Conservation (phyloP, 2,329 filamentous ascomycete genomes). For the Colletotrichum brevisporum region DNA sequence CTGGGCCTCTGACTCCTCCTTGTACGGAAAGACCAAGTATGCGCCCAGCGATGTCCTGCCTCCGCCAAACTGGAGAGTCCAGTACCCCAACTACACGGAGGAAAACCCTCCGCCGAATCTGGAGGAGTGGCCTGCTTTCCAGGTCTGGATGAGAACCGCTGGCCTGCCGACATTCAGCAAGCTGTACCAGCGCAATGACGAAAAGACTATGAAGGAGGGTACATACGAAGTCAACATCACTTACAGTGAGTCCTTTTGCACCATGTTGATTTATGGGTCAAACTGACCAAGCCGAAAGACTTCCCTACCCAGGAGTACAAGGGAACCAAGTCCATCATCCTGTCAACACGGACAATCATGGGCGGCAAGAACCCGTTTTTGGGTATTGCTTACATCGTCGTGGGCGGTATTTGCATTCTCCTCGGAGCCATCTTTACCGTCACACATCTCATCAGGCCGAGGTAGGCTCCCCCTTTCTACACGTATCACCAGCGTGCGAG, state of each 20-base stretch:
- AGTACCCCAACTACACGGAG: conserved; percentile 75
- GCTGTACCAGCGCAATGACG: conserved; percentile 87
- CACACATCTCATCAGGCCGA: conserved; percentile 91
- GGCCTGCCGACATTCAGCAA: conserved; percentile 96
- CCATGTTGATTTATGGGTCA: neutral
- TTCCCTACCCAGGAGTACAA: conserved; percentile 85
- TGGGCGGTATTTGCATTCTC: conserved; percentile 92
- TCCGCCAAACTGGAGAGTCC: conserved; percentile 86
- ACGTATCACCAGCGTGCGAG: conserved; percentile 14
- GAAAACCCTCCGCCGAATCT: conserved; percentile 79
- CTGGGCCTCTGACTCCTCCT: conserved; percentile 84
- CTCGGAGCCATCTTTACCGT: conserved; percentile 90
- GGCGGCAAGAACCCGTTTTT: conserved; percentile 96
- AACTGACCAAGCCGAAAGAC: conserved; percentile 63
- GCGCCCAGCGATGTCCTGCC: conserved; percentile 76
- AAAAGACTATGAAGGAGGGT: conserved; percentile 75
- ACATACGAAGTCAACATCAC: conserved; percentile 83
- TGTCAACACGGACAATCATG: conserved; percentile 92
- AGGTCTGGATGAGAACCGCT: conserved; percentile 99
- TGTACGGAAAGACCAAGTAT: conserved; percentile 83
- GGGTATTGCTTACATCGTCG: conserved; percentile 94
- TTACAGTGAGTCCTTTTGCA: conserved; percentile 74
- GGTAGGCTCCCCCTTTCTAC: conserved; percentile 62
- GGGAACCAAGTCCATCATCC: conserved; percentile 90
- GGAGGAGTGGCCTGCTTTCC: conserved; percentile 84